Percentiles rank a stretch among this genome's conserved stretches.
phyloP scores from a whole-genome alignment of 2,329 filamentous ascomycete species.

The Elsinoe perseae region DNA sequence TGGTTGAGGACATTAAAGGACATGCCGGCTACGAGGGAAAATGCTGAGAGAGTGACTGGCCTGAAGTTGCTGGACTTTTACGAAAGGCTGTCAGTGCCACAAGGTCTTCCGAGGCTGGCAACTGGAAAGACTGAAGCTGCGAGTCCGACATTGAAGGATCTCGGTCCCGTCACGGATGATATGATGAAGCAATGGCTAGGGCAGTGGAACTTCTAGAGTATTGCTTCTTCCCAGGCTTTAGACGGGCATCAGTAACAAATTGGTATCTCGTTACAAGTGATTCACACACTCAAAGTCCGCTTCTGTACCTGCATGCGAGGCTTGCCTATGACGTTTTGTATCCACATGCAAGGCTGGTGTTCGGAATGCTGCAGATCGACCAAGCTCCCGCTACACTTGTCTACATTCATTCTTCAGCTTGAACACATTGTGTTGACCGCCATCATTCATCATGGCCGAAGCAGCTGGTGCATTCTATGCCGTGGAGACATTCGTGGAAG shows the following conservation, averaged over 20 bases:
- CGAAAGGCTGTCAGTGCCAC: slow-evolving; percentile 19
- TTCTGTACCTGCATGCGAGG: background rate
- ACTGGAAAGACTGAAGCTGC: slow-evolving; percentile 23
- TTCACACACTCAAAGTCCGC: too few species aligned
- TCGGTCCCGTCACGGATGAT: slow-evolving; percentile 20
- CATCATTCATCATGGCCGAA: slow-evolving; percentile 26
- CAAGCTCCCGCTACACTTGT: background rate
- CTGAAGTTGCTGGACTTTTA: slow-evolving; percentile 29
- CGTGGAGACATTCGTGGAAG: slow-evolving; percentile 28
- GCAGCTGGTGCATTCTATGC: slow-evolving; percentile 34
- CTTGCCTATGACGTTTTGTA: background rate
- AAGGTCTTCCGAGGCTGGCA: slow-evolving; percentile 21
- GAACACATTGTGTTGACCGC: background rate
- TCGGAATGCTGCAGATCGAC: background rate
- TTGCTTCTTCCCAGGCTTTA: too few species aligned
- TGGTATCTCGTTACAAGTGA: too few species aligned
- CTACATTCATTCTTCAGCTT: background rate
- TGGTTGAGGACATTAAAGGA: slow-evolving; percentile 23
- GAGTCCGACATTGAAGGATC: slow-evolving; percentile 26
- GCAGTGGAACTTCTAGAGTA: slow-evolving; percentile 23
- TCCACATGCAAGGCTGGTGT: background rate
- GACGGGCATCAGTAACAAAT: too few species aligned
- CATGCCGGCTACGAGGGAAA: slow-evolving; percentile 19
- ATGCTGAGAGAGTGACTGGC: slow-evolving; percentile 23
- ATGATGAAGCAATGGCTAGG: slow-evolving; percentile 24